These are phyloP conservation scores for Cercospora nicotianae DNA, from an alignment of 2,329 filamentous ascomycete species.

Conservation along the genomic window DNA sequence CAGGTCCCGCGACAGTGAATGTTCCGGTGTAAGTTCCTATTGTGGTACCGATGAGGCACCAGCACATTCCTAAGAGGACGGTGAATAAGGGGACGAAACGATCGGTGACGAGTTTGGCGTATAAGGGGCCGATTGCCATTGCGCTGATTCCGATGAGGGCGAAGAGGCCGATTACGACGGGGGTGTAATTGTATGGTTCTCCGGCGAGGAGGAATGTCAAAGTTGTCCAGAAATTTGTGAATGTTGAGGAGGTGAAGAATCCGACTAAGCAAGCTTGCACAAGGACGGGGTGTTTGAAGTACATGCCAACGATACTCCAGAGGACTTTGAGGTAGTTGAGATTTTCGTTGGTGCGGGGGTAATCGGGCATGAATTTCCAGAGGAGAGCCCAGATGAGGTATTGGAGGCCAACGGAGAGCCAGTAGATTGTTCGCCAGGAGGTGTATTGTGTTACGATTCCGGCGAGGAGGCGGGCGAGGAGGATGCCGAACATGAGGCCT, in stretches of 20 bases:
- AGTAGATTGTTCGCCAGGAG: constrained; percentile 76
- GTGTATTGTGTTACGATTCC: constrained; percentile 73
- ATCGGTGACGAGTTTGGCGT: constrained; percentile 69
- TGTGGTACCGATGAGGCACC: constrained; percentile 61
- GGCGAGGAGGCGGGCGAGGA: constrained; percentile 72
- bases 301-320: constrained; percentile 62
- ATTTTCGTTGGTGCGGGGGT: constrained; percentile 69
- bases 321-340: constrained; percentile 67
- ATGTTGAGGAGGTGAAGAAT: constrained; percentile 62
- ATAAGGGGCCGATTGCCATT: constrained; percentile 68
- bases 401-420: constrained; percentile 72
- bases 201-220: constrained; percentile 75
- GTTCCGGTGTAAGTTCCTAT: constrained; percentile 69
- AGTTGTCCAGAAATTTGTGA: constrained; percentile 72
- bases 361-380: constrained; percentile 76
- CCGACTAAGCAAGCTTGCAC: constrained; percentile 68
- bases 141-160: constrained; percentile 72
- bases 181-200: constrained; percentile 66
- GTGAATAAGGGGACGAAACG: constrained; percentile 67
- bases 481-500: constrained; percentile 71
- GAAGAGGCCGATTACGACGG: constrained; percentile 72
- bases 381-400: constrained; percentile 64
- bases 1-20: constrained; percentile 67
- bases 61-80: constrained; percentile 61
- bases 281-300: constrained; percentile 65